A percentile compares a stretch with the other conserved stretches of the same genome.
Conservation (phyloP, 768 basidiomycete genomes). For the Dentipellis sp. region DNA sequence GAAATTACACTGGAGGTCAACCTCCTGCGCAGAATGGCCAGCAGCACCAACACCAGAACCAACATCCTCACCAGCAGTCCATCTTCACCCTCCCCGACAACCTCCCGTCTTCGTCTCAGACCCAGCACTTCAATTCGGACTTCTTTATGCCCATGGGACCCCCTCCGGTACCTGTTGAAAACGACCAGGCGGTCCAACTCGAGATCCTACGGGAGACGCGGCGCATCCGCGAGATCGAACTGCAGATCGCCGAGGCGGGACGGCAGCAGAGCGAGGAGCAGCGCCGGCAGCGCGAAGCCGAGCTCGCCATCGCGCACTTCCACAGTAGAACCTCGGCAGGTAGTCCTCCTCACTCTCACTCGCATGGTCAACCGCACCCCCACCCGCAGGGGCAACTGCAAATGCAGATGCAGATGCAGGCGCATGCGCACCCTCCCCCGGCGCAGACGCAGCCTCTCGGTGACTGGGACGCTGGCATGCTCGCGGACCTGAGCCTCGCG, state of each 20-base stretch:
- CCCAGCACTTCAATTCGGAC: no score
- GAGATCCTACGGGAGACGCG: neutral
- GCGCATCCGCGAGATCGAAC: neutral
- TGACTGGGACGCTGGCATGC: neutral
- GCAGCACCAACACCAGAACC: no score
- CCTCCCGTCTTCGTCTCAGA: no score
- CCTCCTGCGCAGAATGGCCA: no score
- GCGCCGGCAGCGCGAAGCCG: neutral
- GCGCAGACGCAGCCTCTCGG: neutral
- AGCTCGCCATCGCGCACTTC: neutral
- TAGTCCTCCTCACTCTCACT: neutral
- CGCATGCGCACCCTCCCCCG: neutral
- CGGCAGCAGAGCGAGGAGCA: neutral
- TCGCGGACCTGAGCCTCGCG: neutral
- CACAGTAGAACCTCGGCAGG: neutral
- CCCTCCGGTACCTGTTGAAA: neutral
- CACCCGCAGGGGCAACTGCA: neutral
- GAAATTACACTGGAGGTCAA: no score
- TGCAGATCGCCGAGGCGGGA: neutral
- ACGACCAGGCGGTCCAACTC: neutral
- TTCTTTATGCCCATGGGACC: neutral
- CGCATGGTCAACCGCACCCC: neutral
- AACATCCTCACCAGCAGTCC: no score
- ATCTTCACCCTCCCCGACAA: no score
- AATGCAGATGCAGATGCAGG: neutral